Evolutionary conservation across 257 asterid species (phyloP).

Genomic region (Nicotiana attenuata): DNA sequence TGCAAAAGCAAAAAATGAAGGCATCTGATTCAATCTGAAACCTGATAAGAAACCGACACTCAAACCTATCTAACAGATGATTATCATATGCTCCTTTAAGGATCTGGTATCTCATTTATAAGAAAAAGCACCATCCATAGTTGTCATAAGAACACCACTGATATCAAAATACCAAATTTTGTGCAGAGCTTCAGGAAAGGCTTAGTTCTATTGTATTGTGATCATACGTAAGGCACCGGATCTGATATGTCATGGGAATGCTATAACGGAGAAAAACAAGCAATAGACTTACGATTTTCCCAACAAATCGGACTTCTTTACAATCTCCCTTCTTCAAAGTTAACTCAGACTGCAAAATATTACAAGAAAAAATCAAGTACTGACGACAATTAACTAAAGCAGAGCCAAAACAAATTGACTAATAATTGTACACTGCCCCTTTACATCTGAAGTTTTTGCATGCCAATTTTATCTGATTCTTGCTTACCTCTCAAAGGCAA

Average conservation of each 20-base stretch:
- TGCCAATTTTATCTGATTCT: neutral
- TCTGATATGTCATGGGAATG: neutral
- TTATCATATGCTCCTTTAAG: neutral
- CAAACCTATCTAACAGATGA: neutral
- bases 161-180: neutral
- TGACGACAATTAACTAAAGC: neutral
- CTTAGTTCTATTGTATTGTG: neutral
- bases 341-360: conserved; percentile 42
- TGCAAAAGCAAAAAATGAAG: neutral
- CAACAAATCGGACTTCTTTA: conserved; percentile 71
- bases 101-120: too few relatives aligned
- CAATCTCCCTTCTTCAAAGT: conserved; percentile 42
- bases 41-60: neutral
- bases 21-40: neutral
- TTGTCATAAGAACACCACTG: neutral
- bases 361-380: neutral
- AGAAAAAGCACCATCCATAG: too few relatives aligned
- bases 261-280: neutral
- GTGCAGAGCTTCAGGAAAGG: neutral
- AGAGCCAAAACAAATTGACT: neutral
- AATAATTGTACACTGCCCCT: neutral
- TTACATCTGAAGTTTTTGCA: neutral
- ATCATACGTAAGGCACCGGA: neutral
- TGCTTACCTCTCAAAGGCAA: neutral
- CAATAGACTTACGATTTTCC: conserved; percentile 70